Evolutionary conservation across 2,329 filamentous ascomycete species (phyloP).

Genomic region (Rachicladosporium sp.): DNA sequence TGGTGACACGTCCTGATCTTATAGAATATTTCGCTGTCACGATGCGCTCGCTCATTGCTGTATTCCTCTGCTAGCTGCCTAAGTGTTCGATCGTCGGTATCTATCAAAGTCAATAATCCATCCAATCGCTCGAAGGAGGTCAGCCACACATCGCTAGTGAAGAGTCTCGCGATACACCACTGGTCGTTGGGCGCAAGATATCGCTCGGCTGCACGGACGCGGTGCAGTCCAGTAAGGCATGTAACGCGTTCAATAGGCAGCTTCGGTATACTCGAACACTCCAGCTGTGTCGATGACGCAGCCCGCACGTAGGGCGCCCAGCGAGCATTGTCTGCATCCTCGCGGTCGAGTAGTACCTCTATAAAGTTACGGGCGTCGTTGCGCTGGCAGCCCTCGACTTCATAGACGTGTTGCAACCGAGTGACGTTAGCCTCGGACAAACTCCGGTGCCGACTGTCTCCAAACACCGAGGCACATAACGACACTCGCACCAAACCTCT

Average conservation of each 20-base stretch:
- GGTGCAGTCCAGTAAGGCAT: conserved; percentile 9
- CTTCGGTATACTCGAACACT: background rate
- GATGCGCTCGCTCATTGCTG: conserved; percentile 7
- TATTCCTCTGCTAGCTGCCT: conserved; percentile 5
- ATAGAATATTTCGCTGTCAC: conserved; percentile 10
- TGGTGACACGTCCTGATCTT: conserved; percentile 8
- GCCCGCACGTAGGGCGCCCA: background rate
- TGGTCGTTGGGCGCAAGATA: conserved; percentile 7
- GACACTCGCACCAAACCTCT: too few relatives aligned
- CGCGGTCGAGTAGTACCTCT: conserved; percentile 1
- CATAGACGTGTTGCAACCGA: conserved; percentile 9
- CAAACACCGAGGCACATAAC: too few relatives aligned
- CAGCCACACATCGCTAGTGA: conserved; percentile 6
- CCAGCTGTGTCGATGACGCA: background rate
- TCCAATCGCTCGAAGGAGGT: too few relatives aligned
- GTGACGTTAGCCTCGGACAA: conserved; percentile 6
- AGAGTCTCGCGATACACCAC: conserved; percentile 11
- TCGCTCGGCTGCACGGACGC: conserved; percentile 7
- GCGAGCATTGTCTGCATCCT: background rate
- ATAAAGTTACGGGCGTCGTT: conserved; percentile 7
- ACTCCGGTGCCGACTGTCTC: too few relatives aligned
- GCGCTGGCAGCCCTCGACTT: conserved; percentile 9
- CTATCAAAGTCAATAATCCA: too few relatives aligned
- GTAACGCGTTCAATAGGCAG: background rate
- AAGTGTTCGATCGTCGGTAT: background rate